Percentiles rank a stretch among this genome's conserved stretches.
phyloP scores from a whole-genome alignment of 2,329 filamentous ascomycete species.

The Nigrospora sphaerica region DNA sequence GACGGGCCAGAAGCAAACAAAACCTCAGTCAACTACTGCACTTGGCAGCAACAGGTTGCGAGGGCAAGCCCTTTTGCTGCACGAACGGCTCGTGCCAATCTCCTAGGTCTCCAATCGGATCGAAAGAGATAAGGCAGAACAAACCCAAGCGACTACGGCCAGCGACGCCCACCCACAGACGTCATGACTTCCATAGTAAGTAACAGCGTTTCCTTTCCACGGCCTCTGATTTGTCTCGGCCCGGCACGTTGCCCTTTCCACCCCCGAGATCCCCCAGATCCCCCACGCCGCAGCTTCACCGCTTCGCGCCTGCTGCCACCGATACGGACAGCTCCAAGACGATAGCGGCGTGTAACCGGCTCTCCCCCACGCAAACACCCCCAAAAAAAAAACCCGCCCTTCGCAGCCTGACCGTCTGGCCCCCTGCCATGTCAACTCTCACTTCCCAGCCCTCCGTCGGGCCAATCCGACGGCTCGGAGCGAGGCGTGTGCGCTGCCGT shows the following conservation, averaged over 20 bases:
- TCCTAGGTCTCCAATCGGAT: no score
- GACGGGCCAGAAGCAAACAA: no score
- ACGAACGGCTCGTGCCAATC: no score
- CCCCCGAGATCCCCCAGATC: not conserved
- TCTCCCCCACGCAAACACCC: not conserved
- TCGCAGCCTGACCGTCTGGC: slow-evolving; percentile 1
- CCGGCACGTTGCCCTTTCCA: not conserved
- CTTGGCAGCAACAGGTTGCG: no score
- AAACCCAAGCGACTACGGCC: no score
- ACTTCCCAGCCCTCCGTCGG: not conserved
- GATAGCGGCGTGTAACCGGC: no score
- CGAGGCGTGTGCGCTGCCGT: slow-evolving; percentile 4
- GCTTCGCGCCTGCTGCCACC: no score
- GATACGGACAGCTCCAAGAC: no score
- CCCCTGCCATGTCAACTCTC: not conserved
- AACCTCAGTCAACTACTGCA: no score
- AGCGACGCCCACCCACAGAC: slow-evolving; percentile 7
- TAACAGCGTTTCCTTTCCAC: slow-evolving; percentile 6
- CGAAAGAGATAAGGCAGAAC: no score
- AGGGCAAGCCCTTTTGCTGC: no score
- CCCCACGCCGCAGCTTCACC: no score
- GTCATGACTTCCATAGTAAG: slow-evolving; percentile 27
- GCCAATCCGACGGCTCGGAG: slow-evolving; percentile 6
- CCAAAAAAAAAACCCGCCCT: not conserved
- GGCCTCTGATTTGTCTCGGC: slow-evolving; percentile 4